Percentiles rank a stretch among this genome's conserved stretches.
These are phyloP conservation scores for Monosporozyma siamensis DNA, from an alignment of 805 yeast genomes.

Conservation along the genomic window DNA sequence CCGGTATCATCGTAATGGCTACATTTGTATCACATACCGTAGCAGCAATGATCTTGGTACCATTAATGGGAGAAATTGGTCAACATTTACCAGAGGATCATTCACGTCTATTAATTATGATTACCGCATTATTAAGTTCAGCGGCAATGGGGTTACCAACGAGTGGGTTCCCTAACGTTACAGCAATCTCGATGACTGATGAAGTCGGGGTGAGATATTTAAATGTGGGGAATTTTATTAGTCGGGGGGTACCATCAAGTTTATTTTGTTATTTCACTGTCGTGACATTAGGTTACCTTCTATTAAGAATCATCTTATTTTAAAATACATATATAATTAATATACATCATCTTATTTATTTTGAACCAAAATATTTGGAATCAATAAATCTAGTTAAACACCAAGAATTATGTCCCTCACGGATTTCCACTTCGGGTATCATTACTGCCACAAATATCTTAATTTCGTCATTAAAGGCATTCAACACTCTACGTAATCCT, in stretches of 20 bases:
- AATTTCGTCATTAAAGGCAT: conserved; percentile 60
- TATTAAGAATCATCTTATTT: conserved; percentile 52
- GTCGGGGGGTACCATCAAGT: conserved; percentile 85
- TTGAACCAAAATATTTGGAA: conserved; percentile 60
- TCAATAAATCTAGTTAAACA: conserved; percentile 65
- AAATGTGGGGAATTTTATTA: conserved; percentile 77
- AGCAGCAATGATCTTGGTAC: conserved; percentile 88
- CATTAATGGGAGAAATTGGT: conserved; percentile 88
- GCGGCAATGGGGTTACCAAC: conserved; percentile 98
- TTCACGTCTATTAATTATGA: conserved; percentile 70
- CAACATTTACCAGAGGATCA: conserved; percentile 65
- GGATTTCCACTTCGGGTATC: conserved; percentile 40
- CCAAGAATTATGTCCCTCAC: conserved; percentile 41
- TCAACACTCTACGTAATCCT: conserved; percentile 62
- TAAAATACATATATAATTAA: conserved; percentile 14
- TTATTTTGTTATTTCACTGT: conserved; percentile 63
- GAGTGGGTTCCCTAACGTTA: conserved; percentile 94
- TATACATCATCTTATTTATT: conserved; percentile 5
- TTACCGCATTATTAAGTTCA: conserved; percentile 63
- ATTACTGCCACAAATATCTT: conserved; percentile 61
- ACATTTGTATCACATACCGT: conserved; percentile 96
- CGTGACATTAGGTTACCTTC: conserved; percentile 67
- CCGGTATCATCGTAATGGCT: conserved; percentile 73
- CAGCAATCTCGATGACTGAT: conserved; percentile 91
- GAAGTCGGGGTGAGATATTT: conserved; percentile 86